phyloP scores from a whole-genome alignment of 768 basidiomycete species.

The Suillus lakei region DNA sequence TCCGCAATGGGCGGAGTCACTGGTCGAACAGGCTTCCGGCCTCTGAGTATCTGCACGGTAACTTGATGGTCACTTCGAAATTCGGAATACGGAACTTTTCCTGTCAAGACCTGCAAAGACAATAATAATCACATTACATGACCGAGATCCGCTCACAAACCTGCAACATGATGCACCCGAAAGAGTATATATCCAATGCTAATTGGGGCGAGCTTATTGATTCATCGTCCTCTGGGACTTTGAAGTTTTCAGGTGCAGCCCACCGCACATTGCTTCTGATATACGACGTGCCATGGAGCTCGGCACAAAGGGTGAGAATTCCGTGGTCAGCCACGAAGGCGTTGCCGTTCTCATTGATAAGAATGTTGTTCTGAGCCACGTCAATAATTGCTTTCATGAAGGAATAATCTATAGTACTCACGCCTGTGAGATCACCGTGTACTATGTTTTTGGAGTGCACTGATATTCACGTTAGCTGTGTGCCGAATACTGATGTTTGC shows the following conservation, averaged over 20 bases:
- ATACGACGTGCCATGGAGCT: slow-evolving; percentile 36
- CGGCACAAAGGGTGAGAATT: slow-evolving; percentile 42
- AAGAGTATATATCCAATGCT: slow-evolving; percentile 34
- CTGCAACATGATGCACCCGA: slow-evolving; percentile 41
- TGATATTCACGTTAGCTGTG: not conserved
- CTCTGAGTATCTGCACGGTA: not conserved
- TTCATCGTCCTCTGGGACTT: slow-evolving; percentile 5
- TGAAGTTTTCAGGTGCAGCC: slow-evolving; percentile 13
- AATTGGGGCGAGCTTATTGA: not conserved
- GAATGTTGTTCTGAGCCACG: slow-evolving; percentile 6
- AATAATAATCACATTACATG: not conserved
- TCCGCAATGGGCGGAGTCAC: not conserved
- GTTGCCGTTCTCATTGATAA: not conserved
- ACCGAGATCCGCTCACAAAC: slow-evolving; percentile 31
- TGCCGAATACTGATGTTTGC: not conserved
- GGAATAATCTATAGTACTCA: not conserved
- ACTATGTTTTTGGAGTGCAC: slow-evolving; percentile 17
- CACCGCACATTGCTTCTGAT: slow-evolving; percentile 13
- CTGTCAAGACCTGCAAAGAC: slow-evolving; percentile 4
- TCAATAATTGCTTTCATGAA: not conserved
- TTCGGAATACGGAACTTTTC: slow-evolving; percentile 7
- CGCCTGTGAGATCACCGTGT: slow-evolving; percentile 42
- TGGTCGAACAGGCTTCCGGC: not conserved
- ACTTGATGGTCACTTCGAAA: slow-evolving; percentile 8
- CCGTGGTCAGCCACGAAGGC: slow-evolving; percentile 42